Evolutionary conservation across 306 rosid species (phyloP).

Genomic region (Acmispon strigosus): DNA sequence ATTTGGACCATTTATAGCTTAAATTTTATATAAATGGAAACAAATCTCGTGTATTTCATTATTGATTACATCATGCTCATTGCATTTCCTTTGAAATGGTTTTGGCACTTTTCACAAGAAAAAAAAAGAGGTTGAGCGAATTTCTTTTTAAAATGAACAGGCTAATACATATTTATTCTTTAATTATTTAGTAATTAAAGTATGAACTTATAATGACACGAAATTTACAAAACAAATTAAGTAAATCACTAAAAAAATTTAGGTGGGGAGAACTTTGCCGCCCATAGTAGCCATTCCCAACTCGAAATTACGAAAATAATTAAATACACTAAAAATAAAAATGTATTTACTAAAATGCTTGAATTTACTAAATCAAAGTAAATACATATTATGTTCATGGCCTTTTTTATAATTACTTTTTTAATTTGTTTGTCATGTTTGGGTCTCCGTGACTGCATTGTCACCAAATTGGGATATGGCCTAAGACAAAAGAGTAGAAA

Average conservation of each 20-base stretch:
- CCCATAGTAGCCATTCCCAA: no score
- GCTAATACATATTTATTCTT: neutral
- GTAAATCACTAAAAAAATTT: no score
- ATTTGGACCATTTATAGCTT: neutral
- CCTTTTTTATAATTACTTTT: no score
- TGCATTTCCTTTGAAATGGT: neutral
- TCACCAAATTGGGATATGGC: slow-evolving; percentile 12
- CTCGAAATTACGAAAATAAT: no score
- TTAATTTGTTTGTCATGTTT: slow-evolving; percentile 2
- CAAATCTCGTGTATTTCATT: neutral
- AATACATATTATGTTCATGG: no score
- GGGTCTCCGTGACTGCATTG: slow-evolving; percentile 5
- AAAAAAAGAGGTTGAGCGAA: neutral
- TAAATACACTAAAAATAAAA: no score
- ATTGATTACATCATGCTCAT: neutral
- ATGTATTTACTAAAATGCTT: no score
- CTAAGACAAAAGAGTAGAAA: slow-evolving; percentile 10
- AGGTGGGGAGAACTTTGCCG: no score
- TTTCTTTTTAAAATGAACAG: no score
- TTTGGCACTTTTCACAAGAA: neutral
- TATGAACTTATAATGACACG: neutral
- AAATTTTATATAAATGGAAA: neutral
- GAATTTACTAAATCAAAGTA: no score
- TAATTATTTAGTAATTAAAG: neutral
- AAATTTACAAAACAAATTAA: neutral